Conservation (phyloP, 1,139 yeast species). For the Kodamaea sp. region DNA sequence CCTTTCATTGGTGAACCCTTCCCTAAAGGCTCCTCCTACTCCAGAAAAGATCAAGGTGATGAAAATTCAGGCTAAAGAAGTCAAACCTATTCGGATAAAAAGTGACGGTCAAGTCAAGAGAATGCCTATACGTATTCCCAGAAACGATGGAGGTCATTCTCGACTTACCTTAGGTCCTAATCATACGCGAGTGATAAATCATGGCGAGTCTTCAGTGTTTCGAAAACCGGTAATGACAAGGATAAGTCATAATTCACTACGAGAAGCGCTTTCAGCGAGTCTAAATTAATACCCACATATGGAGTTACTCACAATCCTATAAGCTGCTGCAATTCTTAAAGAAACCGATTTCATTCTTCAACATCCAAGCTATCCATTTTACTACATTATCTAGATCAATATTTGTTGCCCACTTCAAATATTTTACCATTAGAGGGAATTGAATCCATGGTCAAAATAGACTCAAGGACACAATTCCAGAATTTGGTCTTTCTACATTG, state of each 20-base stretch:
- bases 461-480: too few species aligned
- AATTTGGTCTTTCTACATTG: too few species aligned
- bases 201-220: slow-evolving; percentile 43
- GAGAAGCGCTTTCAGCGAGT: slow-evolving; percentile 31
- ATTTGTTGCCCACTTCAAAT: too few species aligned
- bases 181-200: slow-evolving; percentile 42
- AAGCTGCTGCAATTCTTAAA: too few species aligned
- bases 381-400: too few species aligned
- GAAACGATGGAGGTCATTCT: slow-evolving; percentile 41
- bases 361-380: too few species aligned
- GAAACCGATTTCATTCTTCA: too few species aligned
- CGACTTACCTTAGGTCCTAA: slow-evolving; percentile 51
- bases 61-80: slow-evolving; percentile 12
- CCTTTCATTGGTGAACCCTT: slow-evolving; percentile 16
- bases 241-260: slow-evolving; percentile 34
- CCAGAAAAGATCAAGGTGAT: slow-evolving; percentile 23
- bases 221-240: slow-evolving; percentile 39
- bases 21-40: slow-evolving; percentile 10
- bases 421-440: too few species aligned
- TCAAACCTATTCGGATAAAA: slow-evolving; percentile 14
- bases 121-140: slow-evolving; percentile 24
- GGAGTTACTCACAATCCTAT: too few species aligned
- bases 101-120: slow-evolving; percentile 25
- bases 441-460: too few species aligned
- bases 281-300: neutral